phyloP scores from a whole-genome alignment of 73 alveolate genomes.

The Tetrahymena elliotti region DNA sequence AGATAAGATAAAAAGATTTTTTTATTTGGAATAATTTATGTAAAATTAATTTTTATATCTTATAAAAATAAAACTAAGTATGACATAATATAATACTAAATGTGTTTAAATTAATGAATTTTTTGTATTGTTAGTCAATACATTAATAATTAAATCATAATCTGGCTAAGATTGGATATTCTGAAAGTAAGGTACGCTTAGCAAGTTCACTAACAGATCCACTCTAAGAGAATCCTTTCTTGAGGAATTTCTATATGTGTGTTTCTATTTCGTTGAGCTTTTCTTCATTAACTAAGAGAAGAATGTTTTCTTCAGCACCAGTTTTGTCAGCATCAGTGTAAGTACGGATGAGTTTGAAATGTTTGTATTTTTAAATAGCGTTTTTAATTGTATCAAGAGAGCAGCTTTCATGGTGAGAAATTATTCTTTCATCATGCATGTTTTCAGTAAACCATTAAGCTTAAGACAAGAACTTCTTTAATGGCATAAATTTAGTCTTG shows the following conservation, averaged over 20 bases:
- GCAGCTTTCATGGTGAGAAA: conserved; percentile 66
- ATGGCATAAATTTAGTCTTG: conserved; percentile 5
- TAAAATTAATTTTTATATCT: background rate
- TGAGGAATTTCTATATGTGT: background rate
- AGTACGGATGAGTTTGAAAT: conserved; percentile 10
- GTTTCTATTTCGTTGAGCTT: background rate
- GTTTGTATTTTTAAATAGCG: conserved; percentile 39
- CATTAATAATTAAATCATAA: background rate
- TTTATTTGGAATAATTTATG: background rate
- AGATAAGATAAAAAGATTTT: background rate
- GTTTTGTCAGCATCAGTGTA: background rate
- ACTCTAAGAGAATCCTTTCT: background rate
- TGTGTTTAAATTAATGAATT: background rate
- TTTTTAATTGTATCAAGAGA: conserved; percentile 62
- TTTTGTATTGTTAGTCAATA: background rate
- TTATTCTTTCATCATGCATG: conserved; percentile 64
- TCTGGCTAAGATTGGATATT: background rate
- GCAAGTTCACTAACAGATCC: background rate
- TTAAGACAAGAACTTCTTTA: conserved; percentile 28
- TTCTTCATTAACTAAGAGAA: background rate
- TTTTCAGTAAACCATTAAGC: conserved; percentile 75
- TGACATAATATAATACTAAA: background rate
- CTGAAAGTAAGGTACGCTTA: background rate
- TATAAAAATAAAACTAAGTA: background rate
- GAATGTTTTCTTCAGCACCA: background rate